Percentiles rank a stretch among this genome's conserved stretches.
Evolutionary conservation across 306 rosid genomes (phyloP).

Genomic region (Acacia crassicarpa): DNA sequence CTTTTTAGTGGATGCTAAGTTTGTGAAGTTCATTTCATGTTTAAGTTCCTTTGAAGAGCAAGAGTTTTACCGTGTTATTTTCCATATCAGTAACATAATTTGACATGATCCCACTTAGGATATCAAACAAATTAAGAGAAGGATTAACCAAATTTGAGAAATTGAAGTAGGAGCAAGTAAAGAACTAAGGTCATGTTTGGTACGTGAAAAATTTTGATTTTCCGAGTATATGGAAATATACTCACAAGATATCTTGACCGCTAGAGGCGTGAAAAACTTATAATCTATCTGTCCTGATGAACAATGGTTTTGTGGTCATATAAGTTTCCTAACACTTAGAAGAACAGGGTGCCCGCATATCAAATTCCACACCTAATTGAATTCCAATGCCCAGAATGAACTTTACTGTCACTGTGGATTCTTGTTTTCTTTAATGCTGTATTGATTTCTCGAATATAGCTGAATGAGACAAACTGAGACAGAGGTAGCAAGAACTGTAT

Average conservation of each 20-base stretch:
- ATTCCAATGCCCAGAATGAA: too few relatives aligned
- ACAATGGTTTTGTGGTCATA: not conserved
- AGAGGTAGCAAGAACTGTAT: not conserved
- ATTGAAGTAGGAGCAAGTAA: not conserved
- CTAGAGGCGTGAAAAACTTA: not conserved
- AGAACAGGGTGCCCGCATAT: too few relatives aligned
- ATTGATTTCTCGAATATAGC: too few relatives aligned
- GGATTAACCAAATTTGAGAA: not conserved
- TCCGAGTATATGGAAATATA: not conserved
- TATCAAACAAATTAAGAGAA: not conserved
- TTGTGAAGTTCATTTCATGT: not conserved
- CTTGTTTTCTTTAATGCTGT: too few relatives aligned
- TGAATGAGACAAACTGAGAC: not conserved
- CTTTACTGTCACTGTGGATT: too few relatives aligned
- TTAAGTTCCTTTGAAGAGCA: conserved; percentile 7
- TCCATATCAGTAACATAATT: not conserved
- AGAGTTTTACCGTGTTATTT: not conserved
- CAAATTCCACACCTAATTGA: too few relatives aligned
- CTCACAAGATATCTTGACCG: not conserved
- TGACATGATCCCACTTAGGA: not conserved
- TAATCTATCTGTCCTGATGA: not conserved
- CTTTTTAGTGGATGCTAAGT: conserved; percentile 3
- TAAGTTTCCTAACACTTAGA: not conserved
- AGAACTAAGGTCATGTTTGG: not conserved
- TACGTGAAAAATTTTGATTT: not conserved